phyloP scores from a whole-genome alignment of 768 basidiomycete species.

The Mycena rosella region DNA sequence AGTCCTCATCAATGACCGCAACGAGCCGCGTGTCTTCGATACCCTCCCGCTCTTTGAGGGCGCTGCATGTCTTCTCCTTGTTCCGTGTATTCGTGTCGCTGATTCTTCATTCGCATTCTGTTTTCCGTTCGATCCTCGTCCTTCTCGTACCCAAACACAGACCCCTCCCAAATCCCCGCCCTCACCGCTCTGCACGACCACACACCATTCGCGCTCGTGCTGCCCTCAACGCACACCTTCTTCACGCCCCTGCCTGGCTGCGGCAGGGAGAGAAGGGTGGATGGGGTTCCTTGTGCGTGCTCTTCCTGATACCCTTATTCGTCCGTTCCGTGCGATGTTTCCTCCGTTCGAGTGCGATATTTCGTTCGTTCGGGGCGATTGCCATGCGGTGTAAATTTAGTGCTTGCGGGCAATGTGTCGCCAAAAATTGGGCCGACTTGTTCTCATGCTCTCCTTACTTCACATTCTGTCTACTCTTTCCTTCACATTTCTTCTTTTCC shows the following conservation, averaged over 20 bases:
- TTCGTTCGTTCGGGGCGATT: too few relatives aligned
- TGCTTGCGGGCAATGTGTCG: too few relatives aligned
- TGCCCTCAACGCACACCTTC: slow-evolving; percentile 23
- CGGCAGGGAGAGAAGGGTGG: slow-evolving; percentile 1
- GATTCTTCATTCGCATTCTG: too few relatives aligned
- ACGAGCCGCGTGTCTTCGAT: slow-evolving; percentile 38
- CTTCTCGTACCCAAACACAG: neutral
- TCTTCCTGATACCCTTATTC: slow-evolving; percentile 9
- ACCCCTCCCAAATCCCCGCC: neutral
- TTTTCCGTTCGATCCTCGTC: too few relatives aligned
- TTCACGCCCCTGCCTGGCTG: slow-evolving; percentile 12
- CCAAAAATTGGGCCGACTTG: too few relatives aligned
- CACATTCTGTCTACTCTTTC: too few relatives aligned
- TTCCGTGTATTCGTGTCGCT: neutral
- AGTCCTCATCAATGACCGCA: slow-evolving; percentile 34
- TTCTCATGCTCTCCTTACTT: too few relatives aligned
- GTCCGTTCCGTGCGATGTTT: too few relatives aligned
- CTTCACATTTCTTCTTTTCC: too few relatives aligned
- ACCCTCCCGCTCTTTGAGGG: slow-evolving; percentile 7
- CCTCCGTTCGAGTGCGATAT: too few relatives aligned
- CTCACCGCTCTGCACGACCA: neutral
- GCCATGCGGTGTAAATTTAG: too few relatives aligned
- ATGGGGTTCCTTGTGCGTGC: slow-evolving; percentile 28
- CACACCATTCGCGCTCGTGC: slow-evolving; percentile 26
- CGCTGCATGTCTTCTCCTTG: neutral